Evolutionary conservation across 345 rosid species (phyloP).

Genomic region (Eucalyptus caleyi): DNA sequence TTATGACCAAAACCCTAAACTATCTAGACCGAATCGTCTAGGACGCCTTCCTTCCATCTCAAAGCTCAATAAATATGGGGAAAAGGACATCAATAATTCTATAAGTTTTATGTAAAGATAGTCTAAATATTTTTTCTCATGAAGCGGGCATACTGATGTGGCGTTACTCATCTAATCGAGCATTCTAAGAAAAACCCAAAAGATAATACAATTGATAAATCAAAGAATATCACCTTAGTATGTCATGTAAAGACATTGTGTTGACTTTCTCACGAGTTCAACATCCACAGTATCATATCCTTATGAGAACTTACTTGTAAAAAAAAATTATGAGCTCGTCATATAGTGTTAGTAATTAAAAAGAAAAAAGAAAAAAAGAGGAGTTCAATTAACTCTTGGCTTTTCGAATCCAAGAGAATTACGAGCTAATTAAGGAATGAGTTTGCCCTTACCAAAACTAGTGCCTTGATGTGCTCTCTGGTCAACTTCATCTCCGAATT

Average conservation of each 20-base stretch:
- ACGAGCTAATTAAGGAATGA: background rate
- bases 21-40: background rate
- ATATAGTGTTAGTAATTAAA: no score
- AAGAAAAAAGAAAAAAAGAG: background rate
- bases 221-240: background rate
- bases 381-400: background rate
- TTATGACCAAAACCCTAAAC: background rate
- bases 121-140: background rate
- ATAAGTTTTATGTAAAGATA: background rate
- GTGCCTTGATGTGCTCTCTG: background rate
- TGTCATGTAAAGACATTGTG: background rate
- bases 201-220: background rate
- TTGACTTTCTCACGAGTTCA: background rate
- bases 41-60: background rate
- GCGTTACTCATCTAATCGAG: background rate
- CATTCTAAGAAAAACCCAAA: background rate
- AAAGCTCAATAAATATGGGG: background rate
- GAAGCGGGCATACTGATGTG: fast-evolving
- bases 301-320: background rate
- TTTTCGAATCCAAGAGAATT: no score
- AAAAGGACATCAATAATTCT: background rate
- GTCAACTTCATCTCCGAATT: slow-evolving; percentile 1
- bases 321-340: background rate
- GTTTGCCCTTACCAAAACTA: background rate
- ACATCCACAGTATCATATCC: background rate